Conservation (phyloP, 257 asterid species). For the Prunella vulgaris region DNA sequence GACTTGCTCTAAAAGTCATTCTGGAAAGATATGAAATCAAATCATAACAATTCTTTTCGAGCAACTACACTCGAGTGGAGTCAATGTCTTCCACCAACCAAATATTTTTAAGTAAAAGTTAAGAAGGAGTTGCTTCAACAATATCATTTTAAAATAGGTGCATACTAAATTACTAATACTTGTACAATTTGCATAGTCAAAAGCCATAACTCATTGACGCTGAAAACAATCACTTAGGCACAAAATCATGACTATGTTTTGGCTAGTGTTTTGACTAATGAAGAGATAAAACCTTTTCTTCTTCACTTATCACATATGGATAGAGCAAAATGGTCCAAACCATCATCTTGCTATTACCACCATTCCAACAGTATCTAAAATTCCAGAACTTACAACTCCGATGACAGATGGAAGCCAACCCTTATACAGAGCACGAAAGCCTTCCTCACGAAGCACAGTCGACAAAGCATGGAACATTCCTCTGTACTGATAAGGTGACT, state of each 20-base stretch:
- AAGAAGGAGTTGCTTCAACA: not conserved
- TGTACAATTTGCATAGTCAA: not conserved
- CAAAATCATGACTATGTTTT: not conserved
- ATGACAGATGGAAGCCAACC: conserved; percentile 99
- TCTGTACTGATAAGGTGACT: conserved; percentile 85
- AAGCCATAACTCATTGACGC: not conserved
- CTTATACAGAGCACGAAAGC: conserved; percentile 88
- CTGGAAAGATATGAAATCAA: not conserved
- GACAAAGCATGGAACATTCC: conserved; percentile 94
- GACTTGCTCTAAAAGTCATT: not conserved
- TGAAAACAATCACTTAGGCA: not conserved
- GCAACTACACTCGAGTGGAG: not conserved
- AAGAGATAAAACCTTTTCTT: not conserved
- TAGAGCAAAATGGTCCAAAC: not conserved
- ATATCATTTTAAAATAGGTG: not conserved
- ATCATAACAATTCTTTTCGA: not conserved
- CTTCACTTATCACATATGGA: conserved; percentile 11
- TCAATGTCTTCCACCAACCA: not conserved
- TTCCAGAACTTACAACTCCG: conserved; percentile 80
- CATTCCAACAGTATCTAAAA: not conserved
- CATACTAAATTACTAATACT: no score
- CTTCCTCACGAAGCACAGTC: conserved; percentile 97
- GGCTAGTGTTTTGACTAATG: not conserved
- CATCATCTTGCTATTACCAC: not conserved
- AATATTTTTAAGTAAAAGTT: not conserved